Base-by-base conservation (phyloP, 73 alveolate species). In the Durusdinium trenchii region DNA sequence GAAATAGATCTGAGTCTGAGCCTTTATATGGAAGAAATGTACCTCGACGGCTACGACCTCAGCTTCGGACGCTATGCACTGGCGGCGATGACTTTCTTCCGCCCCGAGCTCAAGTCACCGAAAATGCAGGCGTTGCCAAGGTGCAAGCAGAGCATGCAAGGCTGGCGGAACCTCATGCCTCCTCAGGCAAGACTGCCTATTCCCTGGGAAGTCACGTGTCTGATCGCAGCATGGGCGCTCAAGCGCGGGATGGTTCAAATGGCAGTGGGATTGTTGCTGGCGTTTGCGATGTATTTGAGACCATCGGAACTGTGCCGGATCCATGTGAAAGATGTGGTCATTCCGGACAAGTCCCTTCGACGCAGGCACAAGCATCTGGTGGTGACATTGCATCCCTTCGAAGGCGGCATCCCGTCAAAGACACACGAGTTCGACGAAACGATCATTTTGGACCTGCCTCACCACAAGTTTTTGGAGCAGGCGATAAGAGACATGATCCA, bases 1-100 rank as follows among this genome's bases (percentile, higher is more conserved):
- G 42, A 2, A 38, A 2, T 76, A 60, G 86, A 76, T 42, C 14
- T 2, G 2, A 10, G 14, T 5, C 61, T 76, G 42, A 76, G 61
- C 38, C 18, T 36, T 6, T 76, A 76, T 43, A n/a, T 76, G 61
- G 86, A 76, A 60, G 4, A 12, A 54, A 36, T 76, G 84, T 71
- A 71, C 84, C n/a, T 6, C 32, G 32, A 48, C 50, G 92, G 92
- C 43, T 46, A 47, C 50, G 92, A 82, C 52, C 92, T 82, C 71
- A 50, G 73, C n/a, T 12, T 1, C 30, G 94, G 78, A 6, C 50
- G 40, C 73, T 84, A 84, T n/a, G 50, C 52, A 54, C 35, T 40
- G 18, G 94, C 94, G 4, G 73, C 75, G 16, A 76, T 84, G 54
- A 14, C 52, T 7, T 84, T 84, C 30, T 40, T 9, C 52, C 10